Base-by-base conservation (phyloP, 2,329 filamentous ascomycete genomes). In the Anthostomella pinea region DNA sequence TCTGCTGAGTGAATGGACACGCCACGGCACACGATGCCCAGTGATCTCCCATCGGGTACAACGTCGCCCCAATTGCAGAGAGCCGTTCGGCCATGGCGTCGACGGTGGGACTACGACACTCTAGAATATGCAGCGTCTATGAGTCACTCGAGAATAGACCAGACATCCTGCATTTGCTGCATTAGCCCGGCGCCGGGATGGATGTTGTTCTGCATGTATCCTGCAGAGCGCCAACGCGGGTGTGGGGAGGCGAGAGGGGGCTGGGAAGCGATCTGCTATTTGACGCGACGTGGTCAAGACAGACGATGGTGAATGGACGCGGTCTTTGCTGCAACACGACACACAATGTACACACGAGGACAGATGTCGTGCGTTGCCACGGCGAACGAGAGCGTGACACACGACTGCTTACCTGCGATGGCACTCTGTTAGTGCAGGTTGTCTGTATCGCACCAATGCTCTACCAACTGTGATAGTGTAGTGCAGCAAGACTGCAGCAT, bases 71-170 rank as follows among this genome's bases (percentile, higher is more conserved):
- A 17, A 39, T 38, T 21, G 35, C 30, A 22, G 21, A 38, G 33
- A n/a, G 33, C 16, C 30, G 20, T 23, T 28, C 15, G 22, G 34
- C 33, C 15, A n/a, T n/a, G n/a, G n/a, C n/a, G n/a, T n/a, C n/a
- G n/a, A n/a, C n/a, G n/a, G n/a, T n/a, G n/a, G n/a, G n/a, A n/a
- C n/a, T n/a, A n/a, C n/a, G n/a, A n/a, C n/a, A n/a, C n/a, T n/a
- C 11, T 26, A 22, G 7, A 21, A 26, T 8, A 45, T 48, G 43
- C 43, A 54, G 36, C 38, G 44, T 46, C 34, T 54, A 50, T 58
- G 55, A 58, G 47, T 58, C 55, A 58, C 49, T 49, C 38, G 48
- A 35, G 51, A 45, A 51, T 41, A 51, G 40, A 48, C 39, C n/a
- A n/a, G n/a, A 53, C 39, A 48, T 49, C 42, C 41, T 35, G 30